Evolutionary conservation across 2,329 filamentous ascomycete species (phyloP), one percentile per base, ranked within the genome.

Genomic region (Shiraia bambusicola): DNA sequence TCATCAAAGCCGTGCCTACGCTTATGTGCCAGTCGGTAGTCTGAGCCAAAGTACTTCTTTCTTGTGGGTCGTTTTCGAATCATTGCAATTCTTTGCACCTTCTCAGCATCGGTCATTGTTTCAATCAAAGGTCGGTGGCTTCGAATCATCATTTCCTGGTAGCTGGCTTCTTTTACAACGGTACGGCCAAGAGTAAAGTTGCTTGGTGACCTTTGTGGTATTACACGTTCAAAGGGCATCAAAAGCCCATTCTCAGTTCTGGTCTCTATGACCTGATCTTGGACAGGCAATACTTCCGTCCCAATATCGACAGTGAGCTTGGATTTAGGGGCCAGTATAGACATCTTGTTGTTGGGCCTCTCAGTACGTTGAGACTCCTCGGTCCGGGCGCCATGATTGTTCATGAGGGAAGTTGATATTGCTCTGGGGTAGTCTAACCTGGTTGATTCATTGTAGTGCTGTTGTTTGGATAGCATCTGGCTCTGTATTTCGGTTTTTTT

Each of bases 1-100:
- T 58, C 56, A 14, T 27, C 27, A 22, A 47, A 40, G 6, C 28
- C 7, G 14, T 47, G 36, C 17, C 28, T 43, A 17, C 50, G 45
- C 32, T 50, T 50, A 24, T 54, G 51, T 28, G 44, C 50, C 13
- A 60, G 35, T 19, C 52, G 50, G 38, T 54, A 12, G 7, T 42
- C 27, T 22, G 49, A 47, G 9, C 54, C 52, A 17, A 59, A 59
- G 7, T 45, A 46, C 11, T 59, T 48, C 44, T 73, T 74, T 25
- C 67, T 58, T 1, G 59, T 63, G 3, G 66, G 66, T 1, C 71
- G 59, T 11, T 44, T 37, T 44, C 48, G 51, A 39, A 63, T 65
- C 28, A 60, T 50, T 24, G 37, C 43, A 24, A 61, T 56, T 34
- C 58, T 63, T 12, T 24, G 22, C 13, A 44, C 35, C 14, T 45